Evolutionary conservation across 129 eudicot species (phyloP).

Genomic region (Flaveria brownii): DNA sequence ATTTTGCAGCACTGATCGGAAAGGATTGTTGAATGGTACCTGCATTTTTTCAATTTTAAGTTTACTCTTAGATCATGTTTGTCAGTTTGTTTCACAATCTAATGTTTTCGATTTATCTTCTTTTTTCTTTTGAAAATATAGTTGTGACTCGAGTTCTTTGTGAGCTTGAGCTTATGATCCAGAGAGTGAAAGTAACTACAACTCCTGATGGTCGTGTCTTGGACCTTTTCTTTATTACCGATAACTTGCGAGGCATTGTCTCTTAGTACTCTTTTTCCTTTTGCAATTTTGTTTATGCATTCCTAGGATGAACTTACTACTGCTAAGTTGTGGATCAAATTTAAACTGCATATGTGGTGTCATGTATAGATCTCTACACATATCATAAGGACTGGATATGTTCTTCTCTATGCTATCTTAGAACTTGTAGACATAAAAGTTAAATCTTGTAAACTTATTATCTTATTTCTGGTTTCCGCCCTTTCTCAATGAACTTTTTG

Average conservation of each 20-base stretch:
- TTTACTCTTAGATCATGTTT: neutral
- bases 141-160: conserved; percentile 72
- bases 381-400: no score
- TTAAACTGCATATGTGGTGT: no score
- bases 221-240: no score
- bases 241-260: conserved; percentile 53
- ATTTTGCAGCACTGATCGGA: conserved; percentile 54
- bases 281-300: neutral
- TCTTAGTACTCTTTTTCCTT: conserved; percentile 30
- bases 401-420: no score
- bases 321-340: no score
- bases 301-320: neutral
- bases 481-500: no score
- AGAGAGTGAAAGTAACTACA: conserved; percentile 77
- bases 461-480: no score
- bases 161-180: conserved; percentile 71
- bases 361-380: no score
- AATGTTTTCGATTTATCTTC: neutral
- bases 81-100: conserved; percentile 6
- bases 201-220: no score
- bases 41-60: neutral
- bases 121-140: conserved; percentile 19
- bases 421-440: no score
- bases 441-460: no score
- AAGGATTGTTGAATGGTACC: conserved; percentile 65